These are phyloP conservation scores for Fomitopsis pinicola DNA, from an alignment of 1,284 basidiomycete species.

Conservation along the genomic window DNA sequence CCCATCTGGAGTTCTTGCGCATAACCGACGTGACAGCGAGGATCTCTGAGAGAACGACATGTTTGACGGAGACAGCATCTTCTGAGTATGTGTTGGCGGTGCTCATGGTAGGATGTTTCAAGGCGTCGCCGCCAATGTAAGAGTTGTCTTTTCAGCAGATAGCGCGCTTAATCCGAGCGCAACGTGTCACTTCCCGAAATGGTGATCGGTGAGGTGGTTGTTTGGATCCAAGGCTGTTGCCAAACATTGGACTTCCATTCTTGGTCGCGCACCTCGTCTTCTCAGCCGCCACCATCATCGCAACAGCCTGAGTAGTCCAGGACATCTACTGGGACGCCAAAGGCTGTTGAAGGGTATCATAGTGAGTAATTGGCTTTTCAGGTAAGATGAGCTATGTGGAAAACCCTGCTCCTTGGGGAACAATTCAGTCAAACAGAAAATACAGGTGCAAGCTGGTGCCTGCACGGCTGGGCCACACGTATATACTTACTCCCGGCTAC, in stretches of 20 bases:
- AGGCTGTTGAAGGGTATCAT: too few relatives aligned
- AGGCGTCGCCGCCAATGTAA: not conserved
- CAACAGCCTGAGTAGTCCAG: too few relatives aligned
- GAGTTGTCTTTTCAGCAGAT: not conserved
- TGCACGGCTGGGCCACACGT: too few relatives aligned
- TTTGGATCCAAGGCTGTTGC: conserved; percentile 18
- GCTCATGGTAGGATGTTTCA: not conserved
- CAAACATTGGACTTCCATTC: conserved; percentile 14
- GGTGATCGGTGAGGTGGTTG: conserved; percentile 10
- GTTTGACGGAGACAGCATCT: conserved; percentile 51
- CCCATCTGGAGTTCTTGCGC: conserved; percentile 96
- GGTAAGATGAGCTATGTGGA: too few relatives aligned
- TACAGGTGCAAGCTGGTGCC: too few relatives aligned
- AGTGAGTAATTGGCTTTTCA: too few relatives aligned
- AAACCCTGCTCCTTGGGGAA: too few relatives aligned
- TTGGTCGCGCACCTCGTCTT: too few relatives aligned
- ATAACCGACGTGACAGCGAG: conserved; percentile 92
- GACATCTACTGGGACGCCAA: too few relatives aligned
- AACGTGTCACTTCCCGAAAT: conserved; percentile 12
- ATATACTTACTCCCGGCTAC: too few relatives aligned
- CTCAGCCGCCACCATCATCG: too few relatives aligned
- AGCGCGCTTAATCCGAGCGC: conserved; percentile 14
- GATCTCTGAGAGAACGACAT: conserved; percentile 86
- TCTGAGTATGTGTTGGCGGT: not conserved
- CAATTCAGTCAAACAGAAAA: too few relatives aligned